Evolutionary conservation across 208 protist genomes (phyloP), one percentile per base, ranked within the genome.

Genomic region (Vickermania ingenoplastis): DNA sequence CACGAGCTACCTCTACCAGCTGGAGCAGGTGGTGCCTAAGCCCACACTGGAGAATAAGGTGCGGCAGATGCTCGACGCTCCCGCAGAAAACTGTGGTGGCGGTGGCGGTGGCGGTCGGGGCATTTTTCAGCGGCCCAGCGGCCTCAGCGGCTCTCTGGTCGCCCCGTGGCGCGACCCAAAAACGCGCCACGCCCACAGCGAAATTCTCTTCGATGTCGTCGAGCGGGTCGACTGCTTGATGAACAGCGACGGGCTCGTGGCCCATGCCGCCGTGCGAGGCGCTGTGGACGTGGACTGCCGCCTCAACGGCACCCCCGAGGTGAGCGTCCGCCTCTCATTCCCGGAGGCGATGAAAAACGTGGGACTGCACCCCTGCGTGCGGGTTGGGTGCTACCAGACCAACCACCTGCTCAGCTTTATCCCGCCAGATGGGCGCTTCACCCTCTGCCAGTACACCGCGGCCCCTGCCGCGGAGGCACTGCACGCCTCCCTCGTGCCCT

Each of bases 141-240:
- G 52, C 5, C 57, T 63, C 27, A 59, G 45, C 36, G 26, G 36
- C 7, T 45, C 36, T 45, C 11, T 45, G 36, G 36, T 45, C 11
- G 36, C 36, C 7, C 84, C 89, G 23, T 97, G 93, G 91, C 73
- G 93, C 5, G 82, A 89, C 65, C 62, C 72, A 1, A 63, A 69
- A 26, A 83, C 87, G 23, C 74, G 70, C 24, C 83, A 96, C 60
- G 59, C 64, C 25, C 79, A 69, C 3, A 97, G 94, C 67, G 87
- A 97, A 59, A 81, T 97, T n/a, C 89, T 95, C 48, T 94, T 97
- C 61, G 93, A 97, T 66, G 73, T 97, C 45, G 72, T 96, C 22
- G 90, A 97, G 63, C 67, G 67, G 11, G 48, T 96, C 23, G 83
- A 96, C 70, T 88, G 76, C 60, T 72, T 96, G 28, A 53, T 96